Base-by-base conservation (phyloP, 345 rosid genomes). In the Eucalyptus shirleyi region DNA sequence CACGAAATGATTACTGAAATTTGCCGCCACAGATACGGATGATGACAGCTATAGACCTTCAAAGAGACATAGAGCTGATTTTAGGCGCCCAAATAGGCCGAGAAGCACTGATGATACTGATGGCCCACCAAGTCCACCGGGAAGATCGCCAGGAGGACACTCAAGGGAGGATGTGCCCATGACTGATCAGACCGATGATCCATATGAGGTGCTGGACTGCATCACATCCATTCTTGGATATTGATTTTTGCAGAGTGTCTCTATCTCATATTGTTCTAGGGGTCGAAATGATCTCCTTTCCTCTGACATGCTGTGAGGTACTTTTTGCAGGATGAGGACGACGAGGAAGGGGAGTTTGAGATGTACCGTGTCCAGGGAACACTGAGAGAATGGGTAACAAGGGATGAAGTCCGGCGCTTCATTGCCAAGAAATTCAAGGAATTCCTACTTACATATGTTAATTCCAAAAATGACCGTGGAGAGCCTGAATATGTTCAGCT, bases 291-390 rank as follows among this genome's bases (percentile, higher is more conserved):
- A 21, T 51, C 34, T 19, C n/a, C 34, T 8, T 34, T 47, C 37
- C 24, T 18, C 87, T 59, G 82, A 67, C 32, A 37, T 37, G 15
- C 77, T 47, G 69, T 53, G 69, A 62, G 86, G 87, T 77, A 26
- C 12, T 17, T 37, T 37, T 26, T 89, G 88, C 86, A 97, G 99
- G 99, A 94, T 86, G 97, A 95, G 6, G 96, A 96, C 86, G 98
- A 95, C 2, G 99, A 96, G 87, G 99, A 96, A 59, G 95, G 93
- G 1, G 99, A 96, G 93, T 96, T 94, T 92, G 98, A 96, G 93
- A 96, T 97, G 99, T 98, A 98, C 91, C 92, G 96, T 2, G 97
- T 98, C 45, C 99, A 98, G 89, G 99, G 99, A 91, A 96, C 97
- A 21, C 62, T 98, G 86, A 94, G 99, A 90, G 99, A 98, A 92